phyloP scores from a whole-genome alignment of 371 early-diverging fungal genomes.

The Lichtheimia hyalospora region DNA sequence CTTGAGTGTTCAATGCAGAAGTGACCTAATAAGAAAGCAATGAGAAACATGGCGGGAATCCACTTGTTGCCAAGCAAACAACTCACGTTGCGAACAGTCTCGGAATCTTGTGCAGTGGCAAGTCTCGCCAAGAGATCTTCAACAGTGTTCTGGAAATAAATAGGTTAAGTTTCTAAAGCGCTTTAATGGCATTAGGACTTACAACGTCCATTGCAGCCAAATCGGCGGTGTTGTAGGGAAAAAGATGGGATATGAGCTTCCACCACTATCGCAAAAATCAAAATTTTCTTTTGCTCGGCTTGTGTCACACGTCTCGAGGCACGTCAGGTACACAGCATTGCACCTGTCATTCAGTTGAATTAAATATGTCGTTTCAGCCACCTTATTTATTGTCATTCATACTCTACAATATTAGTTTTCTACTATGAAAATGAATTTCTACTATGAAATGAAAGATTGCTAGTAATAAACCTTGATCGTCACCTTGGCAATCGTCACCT shows the following conservation, averaged over 20 bases:
- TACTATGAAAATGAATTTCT: no score
- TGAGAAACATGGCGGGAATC: neutral
- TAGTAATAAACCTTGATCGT: no score
- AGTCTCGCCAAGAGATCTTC: constrained; percentile 44
- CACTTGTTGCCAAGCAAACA: neutral
- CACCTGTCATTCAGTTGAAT: no score
- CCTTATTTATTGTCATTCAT: no score
- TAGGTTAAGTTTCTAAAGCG: neutral
- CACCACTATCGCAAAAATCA: no score
- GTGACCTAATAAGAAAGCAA: constrained; percentile 52
- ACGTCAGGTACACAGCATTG: no score
- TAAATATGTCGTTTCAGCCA: no score
- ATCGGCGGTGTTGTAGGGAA: neutral
- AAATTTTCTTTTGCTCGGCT: no score
- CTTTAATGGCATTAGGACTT: neutral
- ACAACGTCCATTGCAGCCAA: constrained; percentile 10
- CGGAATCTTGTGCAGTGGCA: constrained; percentile 50
- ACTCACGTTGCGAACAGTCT: constrained; percentile 47
- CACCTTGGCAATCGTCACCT: no score
- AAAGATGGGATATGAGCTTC: neutral
- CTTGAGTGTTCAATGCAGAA: constrained; percentile 65
- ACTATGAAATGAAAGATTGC: no score
- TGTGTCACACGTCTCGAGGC: no score
- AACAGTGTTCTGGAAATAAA: constrained; percentile 34
- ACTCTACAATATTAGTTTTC: no score